These are phyloP conservation scores for Fusarium clavum DNA, from an alignment of 2,329 filamentous ascomycete genomes.

Conservation along the genomic window DNA sequence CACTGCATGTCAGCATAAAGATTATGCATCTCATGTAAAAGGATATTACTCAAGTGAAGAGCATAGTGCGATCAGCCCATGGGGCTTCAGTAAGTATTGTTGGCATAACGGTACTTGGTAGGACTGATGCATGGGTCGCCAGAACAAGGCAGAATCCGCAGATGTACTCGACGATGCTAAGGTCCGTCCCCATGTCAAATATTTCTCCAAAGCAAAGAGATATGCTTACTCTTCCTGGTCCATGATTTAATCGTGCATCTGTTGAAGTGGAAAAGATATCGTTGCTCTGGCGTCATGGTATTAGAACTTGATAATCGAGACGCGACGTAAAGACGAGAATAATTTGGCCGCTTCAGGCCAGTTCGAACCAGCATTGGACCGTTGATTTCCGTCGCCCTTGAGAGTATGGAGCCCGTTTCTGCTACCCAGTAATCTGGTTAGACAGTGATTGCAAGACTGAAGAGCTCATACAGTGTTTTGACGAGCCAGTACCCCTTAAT, in stretches of 20 bases:
- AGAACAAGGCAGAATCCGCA: not conserved
- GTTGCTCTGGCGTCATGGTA: not conserved
- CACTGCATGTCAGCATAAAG: not conserved
- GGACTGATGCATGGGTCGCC: conserved; percentile 8
- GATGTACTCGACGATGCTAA: not conserved
- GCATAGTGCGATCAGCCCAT: not conserved
- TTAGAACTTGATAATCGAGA: not conserved
- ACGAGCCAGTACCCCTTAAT: not conserved
- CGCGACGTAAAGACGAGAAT: not conserved
- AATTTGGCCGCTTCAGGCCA: not conserved
- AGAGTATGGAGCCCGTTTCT: not conserved
- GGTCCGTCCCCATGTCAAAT: not conserved
- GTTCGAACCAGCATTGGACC: not conserved
- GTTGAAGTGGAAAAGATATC: not conserved
- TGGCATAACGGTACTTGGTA: not conserved
- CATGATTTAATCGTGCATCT: not conserved
- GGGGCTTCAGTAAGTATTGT: not conserved
- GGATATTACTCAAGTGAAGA: not conserved
- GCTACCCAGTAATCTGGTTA: not conserved
- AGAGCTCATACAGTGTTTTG: not conserved
- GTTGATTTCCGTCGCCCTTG: not conserved
- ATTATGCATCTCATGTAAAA: not conserved
- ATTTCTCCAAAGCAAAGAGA: not conserved
- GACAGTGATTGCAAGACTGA: not conserved
- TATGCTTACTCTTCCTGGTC: not conserved